Base-by-base conservation (phyloP, 1,139 yeast genomes). In the Saccharomyces hybrid region DNA sequence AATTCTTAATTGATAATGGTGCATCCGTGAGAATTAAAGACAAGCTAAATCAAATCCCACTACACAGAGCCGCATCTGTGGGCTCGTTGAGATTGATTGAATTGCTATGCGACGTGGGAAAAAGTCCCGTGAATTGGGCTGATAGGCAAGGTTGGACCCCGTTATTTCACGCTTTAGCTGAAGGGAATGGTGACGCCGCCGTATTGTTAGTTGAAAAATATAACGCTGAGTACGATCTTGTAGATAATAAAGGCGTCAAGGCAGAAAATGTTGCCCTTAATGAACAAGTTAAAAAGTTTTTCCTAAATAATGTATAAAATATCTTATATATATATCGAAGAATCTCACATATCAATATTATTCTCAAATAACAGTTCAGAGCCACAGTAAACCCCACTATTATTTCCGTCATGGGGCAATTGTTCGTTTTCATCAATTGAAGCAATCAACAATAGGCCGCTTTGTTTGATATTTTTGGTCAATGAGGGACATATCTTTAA, bases 121-220 rank as follows among this genome's bases (percentile, higher is more conserved):
- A 78, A 53, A 81, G 85, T 2, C 86, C 88, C 19, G 67, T 90
- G 28, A 88, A 89, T 64, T 76, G 83, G 4, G 78, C 80, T 47
- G 98, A 91, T 66, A 63, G 64, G 19, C 77, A 79, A 52, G 95
- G 96, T 0, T 88, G 95, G 91, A 87, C 96, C 0, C 83, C 96
- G 0, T 70, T 91, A 61, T 96, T 89, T 69, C 96, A 89, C 69
- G 96, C 98, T 0, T 72, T 87, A 54, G 93, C 96, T 0, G 99
- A 91, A 68, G 97, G 97, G 0, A 85, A 86, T 65, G 91, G 85
- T 1, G 96, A 88, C 56, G 81, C 82, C 7, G 96, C 88, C 0
- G 77, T 82, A 1, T 64, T 74, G 47, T 72, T 91, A 51, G 81
- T 84, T 4, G 63, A 59, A 26, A 75, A 77, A 49, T 73, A 77